Evolutionary conservation across 2,329 filamentous ascomycete species (phyloP), one percentile per base, ranked within the genome.

Genomic region (Xylaria sp.): DNA sequence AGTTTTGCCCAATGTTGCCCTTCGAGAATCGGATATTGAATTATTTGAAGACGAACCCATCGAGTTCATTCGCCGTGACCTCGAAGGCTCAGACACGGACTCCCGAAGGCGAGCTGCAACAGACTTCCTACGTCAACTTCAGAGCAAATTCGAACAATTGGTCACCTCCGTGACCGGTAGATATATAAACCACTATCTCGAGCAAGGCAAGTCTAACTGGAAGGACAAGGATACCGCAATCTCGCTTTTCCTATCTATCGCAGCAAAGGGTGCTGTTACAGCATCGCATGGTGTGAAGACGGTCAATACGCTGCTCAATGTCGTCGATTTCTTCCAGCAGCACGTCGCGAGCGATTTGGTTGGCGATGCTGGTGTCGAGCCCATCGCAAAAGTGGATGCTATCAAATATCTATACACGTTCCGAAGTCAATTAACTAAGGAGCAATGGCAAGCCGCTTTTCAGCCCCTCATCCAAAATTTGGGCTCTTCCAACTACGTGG

Each of bases 321-420:
- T 99, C 30, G 90, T 98, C 27, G 92, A 97, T 56, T 99, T 98
- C 82, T 98, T 99, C 84, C 92, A 97, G 78, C 92, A 92, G 70
- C 89, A 98, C 79, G 92, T 99, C 75, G 95, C 95, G 11, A 86
- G 89, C n/a, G 96, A 99, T 79, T 85, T 99, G 48, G 85, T 97
- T 69, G 85, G 87, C n/a, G 85, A 88, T 39, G 84, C 86, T 34
- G 86, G 86, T 2, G 88, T 92, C 0, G 88, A 97, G 74, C 92
- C 94, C 8, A 94, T 99, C 68, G 86, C 97, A 74, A 97, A 97
- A 83, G 95, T 99, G 17, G 96, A 98, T 79, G 95, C 95, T 19
- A 97, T 99, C 85, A 99, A 98, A 80, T 99, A 94, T 79, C 87
- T 99, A 47, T 97, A 99, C 84, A 93, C 92, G 53, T 99, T 99